Percentiles rank a stretch among this genome's conserved stretches.
Conservation (phyloP, 345 rosid species). For the Camelina neglecta region DNA sequence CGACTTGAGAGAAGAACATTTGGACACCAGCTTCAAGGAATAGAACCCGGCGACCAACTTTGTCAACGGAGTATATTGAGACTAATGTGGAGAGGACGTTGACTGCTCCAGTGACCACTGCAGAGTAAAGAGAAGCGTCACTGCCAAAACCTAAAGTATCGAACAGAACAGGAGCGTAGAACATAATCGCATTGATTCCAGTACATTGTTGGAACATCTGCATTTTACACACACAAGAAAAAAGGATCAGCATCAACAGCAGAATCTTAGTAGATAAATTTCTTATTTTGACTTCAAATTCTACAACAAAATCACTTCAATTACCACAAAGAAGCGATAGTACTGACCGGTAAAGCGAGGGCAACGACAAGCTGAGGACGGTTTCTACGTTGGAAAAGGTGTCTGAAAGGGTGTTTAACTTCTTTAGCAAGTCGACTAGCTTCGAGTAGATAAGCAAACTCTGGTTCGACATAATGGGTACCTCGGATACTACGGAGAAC, state of each 20-base stretch:
- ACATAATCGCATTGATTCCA: slow-evolving; percentile 96
- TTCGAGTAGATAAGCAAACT: slow-evolving; percentile 82
- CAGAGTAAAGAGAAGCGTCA: slow-evolving; percentile 90
- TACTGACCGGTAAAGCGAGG: slow-evolving; percentile 75
- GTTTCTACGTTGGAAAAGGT: slow-evolving; percentile 73
- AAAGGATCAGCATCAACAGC: background rate
- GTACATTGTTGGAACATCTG: slow-evolving; percentile 94
- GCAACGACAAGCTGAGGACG: slow-evolving; percentile 83
- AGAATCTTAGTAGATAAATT: no score
- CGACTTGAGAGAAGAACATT: slow-evolving; percentile 85
- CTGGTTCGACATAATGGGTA: slow-evolving; percentile 79
- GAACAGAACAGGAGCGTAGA: slow-evolving; percentile 92
- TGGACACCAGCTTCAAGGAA: slow-evolving; percentile 89
- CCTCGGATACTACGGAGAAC: slow-evolving; percentile 83
- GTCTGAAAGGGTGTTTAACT: slow-evolving; percentile 91
- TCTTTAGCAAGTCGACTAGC: slow-evolving; percentile 85
- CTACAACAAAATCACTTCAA: no score
- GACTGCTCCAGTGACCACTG: slow-evolving; percentile 91
- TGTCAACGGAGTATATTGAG: slow-evolving; percentile 87
- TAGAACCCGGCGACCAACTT: slow-evolving; percentile 76
- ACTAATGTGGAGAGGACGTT: slow-evolving; percentile 82
- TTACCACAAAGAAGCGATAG: no score
- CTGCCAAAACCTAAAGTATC: slow-evolving; percentile 74
- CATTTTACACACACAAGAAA: slow-evolving; percentile 8
- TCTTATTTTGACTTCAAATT: no score